Percentiles rank a stretch among this genome's conserved stretches.
Evolutionary conservation across 139 green algal genomes (phyloP).

Genomic region (Diplosphaera chodatii): DNA sequence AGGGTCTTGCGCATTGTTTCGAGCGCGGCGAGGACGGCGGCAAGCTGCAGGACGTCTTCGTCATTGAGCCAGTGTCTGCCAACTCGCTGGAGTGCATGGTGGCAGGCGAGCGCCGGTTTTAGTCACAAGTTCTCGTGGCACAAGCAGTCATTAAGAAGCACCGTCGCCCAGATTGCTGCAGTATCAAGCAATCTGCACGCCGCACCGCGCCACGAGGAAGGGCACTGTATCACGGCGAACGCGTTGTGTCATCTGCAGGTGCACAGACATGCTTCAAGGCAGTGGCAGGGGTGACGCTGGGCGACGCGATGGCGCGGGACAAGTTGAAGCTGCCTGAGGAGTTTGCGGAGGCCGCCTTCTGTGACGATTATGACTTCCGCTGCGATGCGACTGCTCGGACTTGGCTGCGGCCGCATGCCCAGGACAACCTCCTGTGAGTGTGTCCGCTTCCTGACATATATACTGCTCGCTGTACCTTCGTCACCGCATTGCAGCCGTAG

Average conservation of each 20-base stretch:
- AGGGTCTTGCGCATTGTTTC: conserved; percentile 84
- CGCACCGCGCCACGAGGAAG: too few species aligned
- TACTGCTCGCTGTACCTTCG: too few species aligned
- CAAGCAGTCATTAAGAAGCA: too few species aligned
- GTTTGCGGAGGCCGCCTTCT: conserved; percentile 58
- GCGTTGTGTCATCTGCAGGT: too few species aligned
- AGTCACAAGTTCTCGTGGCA: too few species aligned
- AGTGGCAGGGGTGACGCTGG: conserved; percentile 53
- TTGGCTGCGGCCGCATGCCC: conserved; percentile 74
- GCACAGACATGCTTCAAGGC: conserved; percentile 74
- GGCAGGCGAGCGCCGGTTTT: conserved; percentile 40
- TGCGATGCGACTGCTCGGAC: conserved; percentile 69
- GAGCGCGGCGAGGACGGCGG: conserved; percentile 54
- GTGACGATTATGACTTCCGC: conserved; percentile 71
- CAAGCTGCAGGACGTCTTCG: conserved; percentile 58
- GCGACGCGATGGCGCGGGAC: conserved; percentile 46
- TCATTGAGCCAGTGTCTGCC: conserved; percentile 81
- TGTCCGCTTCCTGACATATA: too few species aligned
- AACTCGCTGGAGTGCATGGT: conserved; percentile 79
- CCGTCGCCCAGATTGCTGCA: too few species aligned
- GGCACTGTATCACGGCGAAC: too few species aligned
- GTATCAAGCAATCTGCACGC: too few species aligned
- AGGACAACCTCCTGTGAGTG: conserved; percentile 79
- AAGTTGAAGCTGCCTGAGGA: conserved; percentile 45
- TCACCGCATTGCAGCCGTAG: too few species aligned